Base-by-base conservation (phyloP, 148 eudicot genomes). In the Chenopodium album region DNA sequence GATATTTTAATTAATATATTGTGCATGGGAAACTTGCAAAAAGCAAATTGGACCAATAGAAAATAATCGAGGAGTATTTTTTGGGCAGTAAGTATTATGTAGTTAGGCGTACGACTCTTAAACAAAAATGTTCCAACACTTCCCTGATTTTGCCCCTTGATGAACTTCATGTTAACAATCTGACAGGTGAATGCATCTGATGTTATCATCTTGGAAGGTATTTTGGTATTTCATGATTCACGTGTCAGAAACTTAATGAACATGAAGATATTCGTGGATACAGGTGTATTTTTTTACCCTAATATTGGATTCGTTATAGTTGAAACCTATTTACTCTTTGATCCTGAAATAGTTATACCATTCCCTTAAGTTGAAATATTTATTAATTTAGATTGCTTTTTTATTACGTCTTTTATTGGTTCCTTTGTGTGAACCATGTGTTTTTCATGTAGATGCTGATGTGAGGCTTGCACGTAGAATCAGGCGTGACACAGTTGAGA, bases 401-500 rank as follows among this genome's bases (percentile, higher is more conserved):
- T 63, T n/a, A 2, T 63, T 60, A 9, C 12, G 19, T 7, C 69
- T 48, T 67, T 37, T 69, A 56, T 47, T 44, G 14, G 17, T 76
- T 65, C 34, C 68, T 70, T 65, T 70, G 23, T 66, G 32, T 76
- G 75, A 74, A 74, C 71, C 46, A 9, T 74, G 67, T 77, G 76
- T 56, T 74, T 41, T 80, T 50, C 8, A 78, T 81, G 69, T 88
- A 94, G 98, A 94, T 89, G 94, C 97, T 90, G 98, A 94, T 85
- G 98, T 94, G 84, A 94, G 98, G 86, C 94, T 94, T 83, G 98
- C 97, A 81, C 98, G 98, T 85, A 92, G 98, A 87, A 94, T 94
- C 79, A 88, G 94, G 82, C 98, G 98, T 79, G 98, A 94, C 85
- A 94, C 93, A 59, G 92, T 93, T 82, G 98, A 94, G 85, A 93